A percentile compares a stretch with the other conserved stretches of the same genome.
Conservation (phyloP, 73 alveolate species). For the Tetrahymena elliotti region DNA sequence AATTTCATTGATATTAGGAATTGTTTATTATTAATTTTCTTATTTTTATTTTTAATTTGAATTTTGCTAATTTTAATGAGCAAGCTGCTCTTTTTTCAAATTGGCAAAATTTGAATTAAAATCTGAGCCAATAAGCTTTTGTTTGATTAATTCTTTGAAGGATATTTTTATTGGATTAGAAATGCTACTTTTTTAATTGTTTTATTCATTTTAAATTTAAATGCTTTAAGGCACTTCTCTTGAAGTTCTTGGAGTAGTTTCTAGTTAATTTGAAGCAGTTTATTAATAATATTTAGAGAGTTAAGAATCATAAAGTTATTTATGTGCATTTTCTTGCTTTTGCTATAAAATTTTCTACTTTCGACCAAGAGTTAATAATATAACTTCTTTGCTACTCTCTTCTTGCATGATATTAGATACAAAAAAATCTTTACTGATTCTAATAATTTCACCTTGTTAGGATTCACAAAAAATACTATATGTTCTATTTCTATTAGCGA, state of each 20-base stretch:
- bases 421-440: background rate
- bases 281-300: background rate
- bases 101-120: no score
- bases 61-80: background rate
- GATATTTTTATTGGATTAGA: background rate
- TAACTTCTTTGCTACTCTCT: background rate
- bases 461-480: background rate
- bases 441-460: background rate
- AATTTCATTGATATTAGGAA: background rate
- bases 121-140: background rate
- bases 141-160: background rate
- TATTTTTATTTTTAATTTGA: no score
- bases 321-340: background rate
- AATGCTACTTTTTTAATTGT: background rate
- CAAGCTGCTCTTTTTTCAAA: background rate
- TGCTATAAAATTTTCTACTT: background rate
- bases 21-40: background rate
- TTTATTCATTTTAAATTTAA: no score
- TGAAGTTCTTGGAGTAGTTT: background rate
- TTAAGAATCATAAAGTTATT: background rate
- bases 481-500: background rate
- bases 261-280: background rate
- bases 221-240: background rate
- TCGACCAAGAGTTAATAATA: background rate
- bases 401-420: background rate